Conservation (phyloP, 1,284 basidiomycete genomes). For the Pterulicium gracile region DNA sequence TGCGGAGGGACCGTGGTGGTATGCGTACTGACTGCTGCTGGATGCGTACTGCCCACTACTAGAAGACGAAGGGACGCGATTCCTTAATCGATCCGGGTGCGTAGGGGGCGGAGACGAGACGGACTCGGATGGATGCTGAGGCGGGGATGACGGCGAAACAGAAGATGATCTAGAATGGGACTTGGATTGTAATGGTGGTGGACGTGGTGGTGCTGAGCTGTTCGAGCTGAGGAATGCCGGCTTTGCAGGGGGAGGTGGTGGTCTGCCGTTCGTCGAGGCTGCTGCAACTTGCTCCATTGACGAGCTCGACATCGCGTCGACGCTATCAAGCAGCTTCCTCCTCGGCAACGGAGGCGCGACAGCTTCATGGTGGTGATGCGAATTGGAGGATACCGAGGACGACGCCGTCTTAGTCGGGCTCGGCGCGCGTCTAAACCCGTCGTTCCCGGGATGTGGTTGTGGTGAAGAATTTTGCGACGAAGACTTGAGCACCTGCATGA, state of each 20-base stretch:
- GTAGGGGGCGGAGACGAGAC: not conserved
- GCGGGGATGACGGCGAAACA: not conserved
- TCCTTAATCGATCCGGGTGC: not conserved
- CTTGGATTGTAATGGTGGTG: too few species aligned
- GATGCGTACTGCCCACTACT: too few species aligned
- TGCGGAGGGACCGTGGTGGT: not conserved
- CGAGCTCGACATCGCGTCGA: conserved; percentile 10
- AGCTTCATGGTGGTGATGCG: conserved; percentile 10
- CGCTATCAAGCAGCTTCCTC: conserved; percentile 9
- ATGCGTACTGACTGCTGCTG: not conserved
- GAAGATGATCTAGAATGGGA: not conserved
- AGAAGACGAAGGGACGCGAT: not conserved
- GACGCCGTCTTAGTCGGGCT: not conserved
- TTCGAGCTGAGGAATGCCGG: not conserved
- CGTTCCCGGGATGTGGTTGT: conserved; percentile 14
- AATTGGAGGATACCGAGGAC: not conserved
- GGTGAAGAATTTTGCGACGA: conserved; percentile 13
- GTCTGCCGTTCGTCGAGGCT: not conserved
- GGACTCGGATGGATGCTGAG: too few species aligned
- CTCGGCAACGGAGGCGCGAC: conserved; percentile 27
- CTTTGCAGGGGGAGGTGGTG: not conserved
- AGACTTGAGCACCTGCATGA: conserved; percentile 56
- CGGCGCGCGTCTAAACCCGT: conserved; percentile 6
- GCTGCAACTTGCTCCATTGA: not conserved
- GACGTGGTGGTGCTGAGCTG: too few species aligned